phyloP scores from a whole-genome alignment of 768 basidiomycete genomes.

The Kwoniella sp. region DNA sequence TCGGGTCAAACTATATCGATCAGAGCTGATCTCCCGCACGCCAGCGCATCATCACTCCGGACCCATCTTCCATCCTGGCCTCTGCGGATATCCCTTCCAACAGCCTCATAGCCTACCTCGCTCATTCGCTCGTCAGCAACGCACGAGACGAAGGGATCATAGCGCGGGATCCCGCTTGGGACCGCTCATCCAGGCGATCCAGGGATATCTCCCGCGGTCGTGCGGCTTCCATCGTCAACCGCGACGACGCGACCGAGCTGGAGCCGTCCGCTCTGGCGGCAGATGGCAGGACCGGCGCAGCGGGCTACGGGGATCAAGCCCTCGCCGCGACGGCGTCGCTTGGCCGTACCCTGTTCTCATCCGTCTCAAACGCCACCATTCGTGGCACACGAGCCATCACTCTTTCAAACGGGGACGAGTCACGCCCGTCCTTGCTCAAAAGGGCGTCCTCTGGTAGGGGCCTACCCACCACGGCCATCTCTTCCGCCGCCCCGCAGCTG shows the following conservation, averaged over 20 bases:
- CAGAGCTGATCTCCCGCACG: background rate
- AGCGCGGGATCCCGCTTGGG: conserved; percentile 25
- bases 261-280: background rate
- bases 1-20: too few species aligned
- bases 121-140: conserved; percentile 38
- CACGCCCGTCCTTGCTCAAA: conserved; percentile 31
- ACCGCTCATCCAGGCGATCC: conserved; percentile 19
- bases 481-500: conserved; percentile 16
- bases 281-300: background rate
- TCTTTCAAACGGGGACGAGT: conserved; percentile 1
- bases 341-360: conserved; percentile 32
- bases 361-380: conserved; percentile 29
- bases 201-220: conserved; percentile 12
- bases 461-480: conserved; percentile 33
- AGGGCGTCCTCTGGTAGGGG: conserved; percentile 21
- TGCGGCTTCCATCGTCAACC: conserved; percentile 29
- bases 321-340: conserved; percentile 36
- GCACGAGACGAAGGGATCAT: conserved; percentile 36
- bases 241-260: conserved; percentile 1
- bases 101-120: conserved; percentile 40
- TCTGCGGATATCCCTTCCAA: conserved; percentile 24
- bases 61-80: conserved; percentile 38
- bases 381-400: conserved; percentile 14
- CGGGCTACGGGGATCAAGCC: conserved; percentile 40
- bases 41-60: conserved; percentile 44